Evolutionary conservation across 495 filamentous ascomycete genomes (phyloP), one percentile per base, ranked within the genome.

Genomic region (Aspergillus wentii): DNA sequence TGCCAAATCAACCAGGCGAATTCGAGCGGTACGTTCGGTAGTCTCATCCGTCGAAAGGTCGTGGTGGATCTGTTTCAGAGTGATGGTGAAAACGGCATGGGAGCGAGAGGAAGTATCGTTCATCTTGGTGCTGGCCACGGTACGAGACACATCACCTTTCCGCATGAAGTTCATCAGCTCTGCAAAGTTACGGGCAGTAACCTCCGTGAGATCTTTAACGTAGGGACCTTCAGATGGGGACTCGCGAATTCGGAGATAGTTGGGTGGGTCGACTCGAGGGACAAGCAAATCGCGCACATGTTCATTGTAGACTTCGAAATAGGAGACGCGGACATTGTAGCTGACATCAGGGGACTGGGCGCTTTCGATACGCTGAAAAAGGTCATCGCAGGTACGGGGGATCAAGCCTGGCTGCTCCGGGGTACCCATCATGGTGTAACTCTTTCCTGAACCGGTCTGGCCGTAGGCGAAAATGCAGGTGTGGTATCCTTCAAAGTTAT

Each of bases 231-330:
- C 92, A 13, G 80, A 86, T 10, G 87, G 88, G 10, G 88, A 95
- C 64, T 99, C 92, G 35, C 94, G 83, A 58, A 99, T 94, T 56
- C 95, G 96, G 39, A 99, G 85, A 56, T 97, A 96, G 56, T 94
- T 81, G 2, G 91, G 85, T 3, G 84, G 72, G 43, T 85, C 80
- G 37, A 75, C 80, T 16, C 69, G 61, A 27, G 89, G 85, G 2
- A 88, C 86, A 30, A 99, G 75, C 2, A 99, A 74, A 59, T 99
- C 92, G 35, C 92, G 84, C 21, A 97, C 94, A 64, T 99, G 92
- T 62, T 99, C 92, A 61, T 99, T 99, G 73, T 99, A 97, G 45
- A 99, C 90, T 62, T 99, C 92, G 47, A 97, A 97, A 65, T 99
- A 99, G 3, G 88, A 95, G 21, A 96, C 92, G 40, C 90, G 86